A percentile compares a stretch with the other conserved stretches of the same genome.
These are phyloP conservation scores for Xylaria longipes DNA, from an alignment of 495 filamentous ascomycete genomes.

Conservation along the genomic window DNA sequence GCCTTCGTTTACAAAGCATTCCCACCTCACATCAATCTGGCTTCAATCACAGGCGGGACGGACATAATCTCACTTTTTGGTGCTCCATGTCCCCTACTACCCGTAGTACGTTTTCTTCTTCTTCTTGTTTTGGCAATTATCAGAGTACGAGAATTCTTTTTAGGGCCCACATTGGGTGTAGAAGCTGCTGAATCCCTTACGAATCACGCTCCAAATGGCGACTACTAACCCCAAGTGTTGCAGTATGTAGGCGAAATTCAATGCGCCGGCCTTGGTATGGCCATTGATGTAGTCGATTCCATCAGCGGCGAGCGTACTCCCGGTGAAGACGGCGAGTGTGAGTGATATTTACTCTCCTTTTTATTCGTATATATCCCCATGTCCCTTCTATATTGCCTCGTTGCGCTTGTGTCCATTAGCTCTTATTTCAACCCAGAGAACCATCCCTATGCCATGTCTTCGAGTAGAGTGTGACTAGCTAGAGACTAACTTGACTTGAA, in stretches of 20 bases:
- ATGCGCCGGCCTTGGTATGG: constrained; percentile 89
- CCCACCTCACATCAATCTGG: constrained; percentile 74
- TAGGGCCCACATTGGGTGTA: too few relatives aligned
- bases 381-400: not conserved
- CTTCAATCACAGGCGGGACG: constrained; percentile 86
- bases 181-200: too few relatives aligned
- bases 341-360: constrained; percentile 3
- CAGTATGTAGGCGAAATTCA: constrained; percentile 90
- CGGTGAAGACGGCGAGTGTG: constrained; percentile 76
- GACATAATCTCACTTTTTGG: constrained; percentile 96
- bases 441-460: not conserved
- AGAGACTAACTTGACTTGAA: not conserved
- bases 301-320: constrained; percentile 54
- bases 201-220: too few relatives aligned
- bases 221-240: too few relatives aligned
- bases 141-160: too few relatives aligned
- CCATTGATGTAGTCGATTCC: constrained; percentile 76
- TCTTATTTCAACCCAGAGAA: not conserved
- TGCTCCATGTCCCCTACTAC: constrained; percentile 81
- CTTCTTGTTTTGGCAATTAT: too few relatives aligned
- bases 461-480: not conserved
- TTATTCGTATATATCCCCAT: not conserved
- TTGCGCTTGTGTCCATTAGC: not conserved
- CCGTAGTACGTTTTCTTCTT: too few relatives aligned
- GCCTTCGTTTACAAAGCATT: constrained; percentile 85